Evolutionary conservation across 225 moss, liverwort and hornwort species (phyloP).

Genomic region (Thuidium tamariscinum): DNA sequence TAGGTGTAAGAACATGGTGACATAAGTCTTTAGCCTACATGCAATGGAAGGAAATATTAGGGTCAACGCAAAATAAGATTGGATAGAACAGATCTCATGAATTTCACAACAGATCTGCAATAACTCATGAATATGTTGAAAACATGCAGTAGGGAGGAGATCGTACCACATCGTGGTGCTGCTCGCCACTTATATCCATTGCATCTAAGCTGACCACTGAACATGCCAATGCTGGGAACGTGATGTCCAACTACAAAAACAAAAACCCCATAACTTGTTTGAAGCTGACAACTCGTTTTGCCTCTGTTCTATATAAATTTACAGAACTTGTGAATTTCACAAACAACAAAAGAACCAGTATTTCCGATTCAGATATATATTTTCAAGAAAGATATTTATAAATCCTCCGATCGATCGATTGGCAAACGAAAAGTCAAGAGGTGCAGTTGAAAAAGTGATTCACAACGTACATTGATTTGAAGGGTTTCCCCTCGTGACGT

Average conservation of each 20-base stretch:
- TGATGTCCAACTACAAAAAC: conserved; percentile 84
- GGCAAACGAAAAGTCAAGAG: neutral
- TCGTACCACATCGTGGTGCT: conserved; percentile 94
- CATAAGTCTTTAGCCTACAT: neutral
- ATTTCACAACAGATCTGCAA: neutral
- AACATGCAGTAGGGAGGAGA: neutral
- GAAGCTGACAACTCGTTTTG: neutral
- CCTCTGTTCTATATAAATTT: neutral
- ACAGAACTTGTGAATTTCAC: neutral
- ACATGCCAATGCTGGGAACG: conserved; percentile 92
- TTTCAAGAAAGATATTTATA: neutral
- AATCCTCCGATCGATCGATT: neutral
- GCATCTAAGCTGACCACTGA: conserved; percentile 99
- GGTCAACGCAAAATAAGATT: neutral
- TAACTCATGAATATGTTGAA: neutral
- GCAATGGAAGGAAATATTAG: neutral
- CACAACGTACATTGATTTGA: conserved; percentile 67
- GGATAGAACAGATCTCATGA: neutral
- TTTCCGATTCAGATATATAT: neutral
- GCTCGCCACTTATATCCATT: conserved; percentile 99
- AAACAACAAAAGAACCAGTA: neutral
- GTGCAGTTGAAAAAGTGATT: neutral
- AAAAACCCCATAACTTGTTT: neutral
- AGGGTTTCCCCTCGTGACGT: conserved; percentile 95
- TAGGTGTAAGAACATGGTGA: neutral